phyloP scores from a whole-genome alignment of 306 rosid species.

The Aeschynomene evenia region DNA sequence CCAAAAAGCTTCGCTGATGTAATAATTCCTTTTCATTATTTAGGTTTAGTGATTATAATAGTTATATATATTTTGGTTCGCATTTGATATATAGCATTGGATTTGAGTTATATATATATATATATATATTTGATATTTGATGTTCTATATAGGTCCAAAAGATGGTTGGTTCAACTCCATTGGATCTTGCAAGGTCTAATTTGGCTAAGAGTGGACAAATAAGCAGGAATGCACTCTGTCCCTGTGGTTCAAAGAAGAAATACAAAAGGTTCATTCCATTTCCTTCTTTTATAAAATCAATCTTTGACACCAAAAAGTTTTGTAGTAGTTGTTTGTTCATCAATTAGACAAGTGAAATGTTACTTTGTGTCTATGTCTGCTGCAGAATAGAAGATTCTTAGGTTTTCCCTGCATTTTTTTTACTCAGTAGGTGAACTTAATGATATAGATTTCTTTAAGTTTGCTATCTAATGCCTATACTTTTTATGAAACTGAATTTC shows the following conservation, averaged over 20 bases:
- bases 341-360: conserved; percentile 10
- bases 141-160: conserved; percentile 66
- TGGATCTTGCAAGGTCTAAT: conserved; percentile 79
- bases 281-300: neutral
- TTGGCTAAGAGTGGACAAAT: conserved; percentile 84
- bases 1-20: conserved; percentile 72
- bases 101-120: too few species aligned
- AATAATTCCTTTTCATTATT: conserved; percentile 26
- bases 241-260: conserved; percentile 95
- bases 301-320: neutral
- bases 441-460: too few species aligned
- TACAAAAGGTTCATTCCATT: conserved; percentile 62
- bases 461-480: conserved; percentile 4
- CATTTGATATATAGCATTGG: neutral
- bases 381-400: neutral
- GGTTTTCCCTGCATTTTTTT: conserved; percentile 5
- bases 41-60: neutral
- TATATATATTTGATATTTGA: conserved; percentile 11
- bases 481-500: neutral
- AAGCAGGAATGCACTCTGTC: conserved; percentile 84
- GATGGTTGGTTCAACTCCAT: conserved; percentile 73
- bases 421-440: conserved; percentile 3
- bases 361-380: neutral
- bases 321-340: conserved; percentile 13
- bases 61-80: too few species aligned